phyloP scores from a whole-genome alignment of 257 asterid genomes.

The Scutellaria minor region DNA sequence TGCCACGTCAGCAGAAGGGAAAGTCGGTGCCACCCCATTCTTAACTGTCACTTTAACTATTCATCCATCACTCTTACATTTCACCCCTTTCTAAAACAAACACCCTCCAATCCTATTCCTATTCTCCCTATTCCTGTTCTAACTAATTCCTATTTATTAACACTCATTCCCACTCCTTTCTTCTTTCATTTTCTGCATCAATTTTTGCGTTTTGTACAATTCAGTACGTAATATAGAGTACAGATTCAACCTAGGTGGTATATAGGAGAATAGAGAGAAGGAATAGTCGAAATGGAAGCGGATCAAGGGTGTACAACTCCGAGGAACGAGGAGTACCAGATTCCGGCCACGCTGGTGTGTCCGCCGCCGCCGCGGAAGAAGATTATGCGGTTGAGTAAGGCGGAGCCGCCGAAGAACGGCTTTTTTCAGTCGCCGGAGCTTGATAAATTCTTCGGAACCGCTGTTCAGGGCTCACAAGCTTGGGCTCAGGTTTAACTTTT shows the following conservation, averaged over 20 bases:
- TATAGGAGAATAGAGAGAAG: background rate
- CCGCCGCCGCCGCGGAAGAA: slow-evolving; percentile 80
- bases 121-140: slow-evolving; percentile 1
- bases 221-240: background rate
- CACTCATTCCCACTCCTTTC: background rate
- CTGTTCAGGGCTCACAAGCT: slow-evolving; percentile 22
- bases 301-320: slow-evolving; percentile 72
- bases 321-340: slow-evolving; percentile 50
- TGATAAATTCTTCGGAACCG: slow-evolving; percentile 48
- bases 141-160: slow-evolving; percentile 15
- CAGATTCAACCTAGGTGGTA: too few relatives aligned
- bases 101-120: background rate
- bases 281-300: slow-evolving; percentile 40
- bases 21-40: slow-evolving; percentile 73
- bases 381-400: slow-evolving; percentile 32
- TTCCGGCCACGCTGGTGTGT: slow-evolving; percentile 49
- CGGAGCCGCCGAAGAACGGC: slow-evolving; percentile 52
- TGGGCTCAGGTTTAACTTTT: slow-evolving; percentile 26
- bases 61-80: slow-evolving; percentile 17
- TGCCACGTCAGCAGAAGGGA: slow-evolving; percentile 26
- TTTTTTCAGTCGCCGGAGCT: slow-evolving; percentile 64
- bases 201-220: background rate
- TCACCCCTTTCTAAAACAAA: background rate
- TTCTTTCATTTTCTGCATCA: background rate
- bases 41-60: slow-evolving; percentile 46